phyloP scores from a whole-genome alignment of 2,329 filamentous ascomycete genomes.

The Hypoxylon sp. region DNA sequence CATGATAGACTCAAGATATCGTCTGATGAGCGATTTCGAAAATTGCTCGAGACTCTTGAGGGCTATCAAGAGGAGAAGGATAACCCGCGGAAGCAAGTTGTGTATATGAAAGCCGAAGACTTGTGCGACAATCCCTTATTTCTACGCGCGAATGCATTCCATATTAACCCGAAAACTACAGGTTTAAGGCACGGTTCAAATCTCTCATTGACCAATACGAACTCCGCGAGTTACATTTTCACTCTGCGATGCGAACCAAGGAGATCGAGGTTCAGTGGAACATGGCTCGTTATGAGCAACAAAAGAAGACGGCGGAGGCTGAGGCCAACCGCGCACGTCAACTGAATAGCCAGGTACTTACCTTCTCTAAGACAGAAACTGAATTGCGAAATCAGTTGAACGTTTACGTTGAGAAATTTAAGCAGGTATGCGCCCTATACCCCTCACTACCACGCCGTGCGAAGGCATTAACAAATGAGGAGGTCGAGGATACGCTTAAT shows the following conservation, averaged over 20 bases:
- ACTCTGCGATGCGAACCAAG: constrained; percentile 91
- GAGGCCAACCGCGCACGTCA: constrained; percentile 86
- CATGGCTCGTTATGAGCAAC: constrained; percentile 87
- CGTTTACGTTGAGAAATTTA: constrained; percentile 99
- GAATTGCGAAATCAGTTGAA: constrained; percentile 96
- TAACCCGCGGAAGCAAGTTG: constrained; percentile 82
- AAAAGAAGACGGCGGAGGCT: constrained; percentile 88
- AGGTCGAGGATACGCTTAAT: constrained; percentile 99
- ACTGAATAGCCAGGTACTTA: constrained; percentile 91
- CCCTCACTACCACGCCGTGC: constrained; percentile 48
- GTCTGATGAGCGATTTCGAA: constrained; percentile 87
- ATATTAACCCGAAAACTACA: constrained; percentile 59
- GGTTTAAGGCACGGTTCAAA: constrained; percentile 89
- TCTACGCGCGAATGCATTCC: constrained; percentile 18
- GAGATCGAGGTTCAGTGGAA: constrained; percentile 96
- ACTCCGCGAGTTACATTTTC: constrained; percentile 93
- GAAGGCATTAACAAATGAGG: constrained; percentile 63
- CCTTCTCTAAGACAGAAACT: constrained; percentile 95
- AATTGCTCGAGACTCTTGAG: constrained; percentile 85
- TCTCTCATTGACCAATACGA: constrained; percentile 98
- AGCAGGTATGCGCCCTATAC: constrained; percentile 80
- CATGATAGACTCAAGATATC: constrained; percentile 86
- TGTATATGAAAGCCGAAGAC: constrained; percentile 91
- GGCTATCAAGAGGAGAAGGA: constrained; percentile 90
- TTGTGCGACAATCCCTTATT: constrained; percentile 70